Percentiles rank a stretch among this genome's conserved stretches.
These are phyloP conservation scores for Atractiella rhizophila DNA, from an alignment of 768 basidiomycete species.

Conservation along the genomic window DNA sequence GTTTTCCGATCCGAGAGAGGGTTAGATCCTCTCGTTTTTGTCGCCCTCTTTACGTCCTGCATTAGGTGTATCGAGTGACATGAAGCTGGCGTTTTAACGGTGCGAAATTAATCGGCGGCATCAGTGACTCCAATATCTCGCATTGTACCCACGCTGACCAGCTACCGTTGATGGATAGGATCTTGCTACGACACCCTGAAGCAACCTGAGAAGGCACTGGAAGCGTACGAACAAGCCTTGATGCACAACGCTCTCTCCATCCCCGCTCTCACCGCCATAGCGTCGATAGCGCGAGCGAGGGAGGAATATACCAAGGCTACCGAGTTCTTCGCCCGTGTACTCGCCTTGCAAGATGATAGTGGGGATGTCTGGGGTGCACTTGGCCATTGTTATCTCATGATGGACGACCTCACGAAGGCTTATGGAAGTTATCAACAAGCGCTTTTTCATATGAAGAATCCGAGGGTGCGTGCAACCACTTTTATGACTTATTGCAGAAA, in stretches of 20 bases:
- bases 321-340: conserved; percentile 84
- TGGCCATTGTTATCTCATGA: conserved; percentile 98
- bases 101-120: too few species aligned
- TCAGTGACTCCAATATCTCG: neutral
- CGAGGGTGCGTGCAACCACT: conserved; percentile 36
- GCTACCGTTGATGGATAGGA: conserved; percentile 30
- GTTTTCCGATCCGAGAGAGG: too few species aligned
- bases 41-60: too few species aligned
- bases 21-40: too few species aligned
- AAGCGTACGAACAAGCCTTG: conserved; percentile 81
- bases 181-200: conserved; percentile 86
- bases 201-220: conserved; percentile 72
- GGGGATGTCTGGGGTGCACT: conserved; percentile 41
- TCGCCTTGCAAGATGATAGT: conserved; percentile 74
- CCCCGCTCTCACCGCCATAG: conserved; percentile 72
- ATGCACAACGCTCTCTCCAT: conserved; percentile 83
- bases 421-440: conserved; percentile 98
- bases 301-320: conserved; percentile 96
- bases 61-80: too few species aligned
- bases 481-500: neutral
- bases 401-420: conserved; percentile 94
- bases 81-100: too few species aligned
- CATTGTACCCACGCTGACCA: neutral
- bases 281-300: conserved; percentile 85
- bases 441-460: conserved; percentile 77